A percentile compares a stretch with the other conserved stretches of the same genome.
Evolutionary conservation across 129 eudicot genomes (phyloP).

Genomic region (Sambucus nigra): DNA sequence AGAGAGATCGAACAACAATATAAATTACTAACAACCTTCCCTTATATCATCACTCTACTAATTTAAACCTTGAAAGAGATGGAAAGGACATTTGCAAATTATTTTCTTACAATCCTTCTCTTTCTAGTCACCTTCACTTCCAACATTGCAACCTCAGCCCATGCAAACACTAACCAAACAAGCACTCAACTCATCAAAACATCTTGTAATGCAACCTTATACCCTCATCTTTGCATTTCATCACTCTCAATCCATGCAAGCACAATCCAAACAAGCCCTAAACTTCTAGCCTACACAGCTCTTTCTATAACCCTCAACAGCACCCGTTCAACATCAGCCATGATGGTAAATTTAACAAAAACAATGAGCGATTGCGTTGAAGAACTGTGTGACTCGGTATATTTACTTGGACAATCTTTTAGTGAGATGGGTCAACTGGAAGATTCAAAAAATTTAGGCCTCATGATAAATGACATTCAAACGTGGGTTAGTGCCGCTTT

Average conservation of each 20-base stretch:
- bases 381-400: slow-evolving; percentile 24
- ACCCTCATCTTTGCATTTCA: slow-evolving; percentile 37
- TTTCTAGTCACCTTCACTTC: too few relatives aligned
- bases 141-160: neutral
- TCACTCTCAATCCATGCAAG: slow-evolving; percentile 30
- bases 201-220: slow-evolving; percentile 28
- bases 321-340: slow-evolving; percentile 14
- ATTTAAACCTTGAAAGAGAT: too few relatives aligned
- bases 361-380: slow-evolving; percentile 35
- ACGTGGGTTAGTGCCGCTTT: slow-evolving; percentile 58
- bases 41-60: too few relatives aligned
- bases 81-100: too few relatives aligned
- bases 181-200: slow-evolving; percentile 18
- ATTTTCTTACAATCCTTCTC: too few relatives aligned
- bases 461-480: slow-evolving; percentile 28
- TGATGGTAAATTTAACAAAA: slow-evolving; percentile 16
- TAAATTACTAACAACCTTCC: too few relatives aligned
- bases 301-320: slow-evolving; percentile 29
- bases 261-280: slow-evolving; percentile 27
- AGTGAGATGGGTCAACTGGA: slow-evolving; percentile 22
- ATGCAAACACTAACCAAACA: too few relatives aligned
- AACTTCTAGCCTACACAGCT: slow-evolving; percentile 26
- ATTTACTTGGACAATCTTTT: slow-evolving; percentile 20
- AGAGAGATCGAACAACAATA: too few relatives aligned
- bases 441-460: slow-evolving; percentile 5